Percentiles rank a stretch among this genome's conserved stretches.
These are phyloP conservation scores for Neotropicomus parvogracilis DNA, from an alignment of 1,284 basidiomycete genomes.

Conservation along the genomic window DNA sequence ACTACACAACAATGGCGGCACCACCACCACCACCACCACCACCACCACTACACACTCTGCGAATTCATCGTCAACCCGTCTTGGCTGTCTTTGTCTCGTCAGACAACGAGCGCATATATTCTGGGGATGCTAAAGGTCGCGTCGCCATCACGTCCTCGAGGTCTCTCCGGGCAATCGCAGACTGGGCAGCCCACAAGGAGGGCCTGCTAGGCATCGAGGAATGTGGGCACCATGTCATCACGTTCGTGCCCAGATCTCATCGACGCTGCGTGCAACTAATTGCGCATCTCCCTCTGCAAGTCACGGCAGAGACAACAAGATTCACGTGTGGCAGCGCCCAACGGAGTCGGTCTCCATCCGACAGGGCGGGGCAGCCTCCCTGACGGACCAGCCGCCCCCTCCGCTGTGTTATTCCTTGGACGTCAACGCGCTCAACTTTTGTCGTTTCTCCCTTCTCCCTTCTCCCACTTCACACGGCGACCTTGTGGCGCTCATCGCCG, in stretches of 20 bases:
- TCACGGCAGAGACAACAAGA: conserved; percentile 83
- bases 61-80: conserved; percentile 63
- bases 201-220: conserved; percentile 76
- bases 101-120: conserved; percentile 75
- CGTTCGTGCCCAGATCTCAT: conserved; percentile 50
- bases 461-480: conserved; percentile 10
- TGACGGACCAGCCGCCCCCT: conserved; percentile 50
- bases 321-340: conserved; percentile 64
- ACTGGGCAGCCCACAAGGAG: conserved; percentile 78
- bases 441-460: conserved; percentile 64
- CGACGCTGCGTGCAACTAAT: not conserved
- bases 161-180: conserved; percentile 62
- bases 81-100: conserved; percentile 55
- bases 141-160: conserved; percentile 72
- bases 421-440: conserved; percentile 88
- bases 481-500: conserved; percentile 57
- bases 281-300: conserved; percentile 28
- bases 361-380: conserved; percentile 54
- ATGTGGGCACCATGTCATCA: conserved; percentile 62
- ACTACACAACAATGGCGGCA: conserved; percentile 1
- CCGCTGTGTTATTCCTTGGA: conserved; percentile 64
- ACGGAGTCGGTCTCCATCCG: conserved; percentile 40
- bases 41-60: conserved; percentile 70
- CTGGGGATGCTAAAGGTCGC: conserved; percentile 73
- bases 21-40: conserved; percentile 28